phyloP scores from a whole-genome alignment of 441 rosid species.

The Aquilaria agallochum region DNA sequence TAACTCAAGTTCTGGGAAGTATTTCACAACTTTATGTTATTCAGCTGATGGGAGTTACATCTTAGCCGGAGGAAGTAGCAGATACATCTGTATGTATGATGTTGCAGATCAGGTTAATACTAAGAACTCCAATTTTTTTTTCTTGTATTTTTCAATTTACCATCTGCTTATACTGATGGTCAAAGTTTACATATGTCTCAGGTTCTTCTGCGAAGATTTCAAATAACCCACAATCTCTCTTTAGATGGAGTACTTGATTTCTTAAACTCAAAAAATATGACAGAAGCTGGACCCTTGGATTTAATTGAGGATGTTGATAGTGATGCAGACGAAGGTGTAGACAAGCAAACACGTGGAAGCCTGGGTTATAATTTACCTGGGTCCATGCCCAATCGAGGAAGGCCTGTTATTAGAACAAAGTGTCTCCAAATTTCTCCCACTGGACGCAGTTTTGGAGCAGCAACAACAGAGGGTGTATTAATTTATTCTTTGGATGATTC shows the following conservation, averaged over 20 bases:
- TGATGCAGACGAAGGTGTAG: constrained; percentile 85
- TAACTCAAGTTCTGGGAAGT: constrained; percentile 93
- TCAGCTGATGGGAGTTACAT: constrained; percentile 96
- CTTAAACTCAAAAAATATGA: constrained; percentile 90
- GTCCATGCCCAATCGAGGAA: constrained; percentile 75
- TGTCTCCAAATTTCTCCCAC: constrained; percentile 90
- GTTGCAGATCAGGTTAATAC: constrained; percentile 88
- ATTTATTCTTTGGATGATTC: constrained; percentile 87
- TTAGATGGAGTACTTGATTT: constrained; percentile 95
- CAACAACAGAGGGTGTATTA: constrained; percentile 95
- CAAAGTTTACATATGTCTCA: constrained; percentile 21
- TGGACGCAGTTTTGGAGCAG: constrained; percentile 86
- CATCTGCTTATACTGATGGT: no score
- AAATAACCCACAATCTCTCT: constrained; percentile 82
- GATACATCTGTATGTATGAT: constrained; percentile 97
- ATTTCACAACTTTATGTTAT: constrained; percentile 86
- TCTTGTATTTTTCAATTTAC: neutral
- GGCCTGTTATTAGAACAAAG: constrained; percentile 76
- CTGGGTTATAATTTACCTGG: constrained; percentile 90
- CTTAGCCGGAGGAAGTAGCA: constrained; percentile 94
- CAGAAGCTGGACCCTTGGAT: constrained; percentile 94
- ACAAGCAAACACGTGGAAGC: constrained; percentile 66
- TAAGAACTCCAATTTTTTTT: constrained; percentile 7
- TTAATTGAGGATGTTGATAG: constrained; percentile 82
- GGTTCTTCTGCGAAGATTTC: constrained; percentile 86